Conservation (phyloP, 2,329 filamentous ascomycete genomes). For the Pseudocercospora macadamiae region DNA sequence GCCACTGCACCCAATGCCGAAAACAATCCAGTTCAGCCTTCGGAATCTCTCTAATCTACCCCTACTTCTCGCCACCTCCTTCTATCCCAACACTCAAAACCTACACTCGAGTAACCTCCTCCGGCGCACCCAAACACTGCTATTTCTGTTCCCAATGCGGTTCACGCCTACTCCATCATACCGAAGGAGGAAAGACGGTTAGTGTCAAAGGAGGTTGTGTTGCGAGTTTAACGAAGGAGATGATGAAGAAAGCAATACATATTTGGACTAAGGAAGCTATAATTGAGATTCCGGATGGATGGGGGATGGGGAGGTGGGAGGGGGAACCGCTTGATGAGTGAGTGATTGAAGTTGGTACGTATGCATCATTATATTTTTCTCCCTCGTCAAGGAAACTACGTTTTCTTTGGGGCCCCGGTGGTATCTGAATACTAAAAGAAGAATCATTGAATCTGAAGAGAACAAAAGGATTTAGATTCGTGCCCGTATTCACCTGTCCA, state of each 20-base stretch:
- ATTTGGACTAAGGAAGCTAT: constrained; percentile 1
- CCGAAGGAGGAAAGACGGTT: neutral
- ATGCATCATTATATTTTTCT: too few species aligned
- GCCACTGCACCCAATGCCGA: neutral
- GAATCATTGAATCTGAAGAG: too few species aligned
- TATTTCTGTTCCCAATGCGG: neutral
- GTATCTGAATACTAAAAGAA: too few species aligned
- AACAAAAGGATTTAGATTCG: too few species aligned
- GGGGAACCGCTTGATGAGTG: neutral
- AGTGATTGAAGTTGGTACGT: too few species aligned
- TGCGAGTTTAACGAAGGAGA: neutral
- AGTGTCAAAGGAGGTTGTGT: neutral
- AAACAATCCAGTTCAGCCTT: neutral
- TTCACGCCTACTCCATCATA: neutral
- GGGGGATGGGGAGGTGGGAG: neutral
- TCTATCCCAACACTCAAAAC: neutral
- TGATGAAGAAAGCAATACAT: neutral
- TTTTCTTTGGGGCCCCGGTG: too few species aligned
- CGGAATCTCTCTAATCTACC: neutral
- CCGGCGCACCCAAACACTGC: neutral
- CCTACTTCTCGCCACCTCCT: neutral
- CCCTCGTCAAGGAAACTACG: too few species aligned
- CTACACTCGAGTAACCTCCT: neutral
- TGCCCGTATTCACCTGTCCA: too few species aligned
- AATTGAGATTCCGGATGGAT: neutral